phyloP scores from a whole-genome alignment of 1,284 basidiomycete genomes.

The Rhodotorula sp. region DNA sequence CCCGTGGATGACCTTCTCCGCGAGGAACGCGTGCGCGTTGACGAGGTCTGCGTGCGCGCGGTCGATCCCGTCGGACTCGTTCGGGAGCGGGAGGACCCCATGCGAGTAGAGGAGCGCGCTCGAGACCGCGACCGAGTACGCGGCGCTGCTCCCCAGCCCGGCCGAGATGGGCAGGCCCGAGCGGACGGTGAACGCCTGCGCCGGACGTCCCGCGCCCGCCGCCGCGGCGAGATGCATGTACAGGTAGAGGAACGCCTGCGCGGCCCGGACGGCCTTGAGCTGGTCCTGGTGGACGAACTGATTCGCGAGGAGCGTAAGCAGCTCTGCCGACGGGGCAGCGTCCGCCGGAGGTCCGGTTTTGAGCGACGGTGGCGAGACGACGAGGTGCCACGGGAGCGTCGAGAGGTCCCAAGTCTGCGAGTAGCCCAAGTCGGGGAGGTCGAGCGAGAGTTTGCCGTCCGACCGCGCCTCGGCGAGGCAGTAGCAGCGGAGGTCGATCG shows the following conservation, averaged over 20 bases:
- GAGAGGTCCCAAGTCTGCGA: slow-evolving; percentile 75
- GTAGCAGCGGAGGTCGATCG: slow-evolving; percentile 94
- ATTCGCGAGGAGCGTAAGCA: slow-evolving; percentile 58
- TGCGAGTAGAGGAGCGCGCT: slow-evolving; percentile 67
- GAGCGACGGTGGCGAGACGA: slow-evolving; percentile 30
- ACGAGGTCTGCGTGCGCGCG: slow-evolving; percentile 68
- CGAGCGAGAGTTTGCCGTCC: slow-evolving; percentile 74
- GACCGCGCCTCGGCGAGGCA: slow-evolving; percentile 73
- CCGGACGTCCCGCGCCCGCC: slow-evolving; percentile 58
- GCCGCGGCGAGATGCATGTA: slow-evolving; percentile 66
- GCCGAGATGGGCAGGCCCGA: slow-evolving; percentile 98
- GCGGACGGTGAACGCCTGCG: slow-evolving; percentile 78
- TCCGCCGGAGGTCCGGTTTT: slow-evolving; percentile 60
- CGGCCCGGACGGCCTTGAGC: slow-evolving; percentile 48
- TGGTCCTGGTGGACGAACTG: slow-evolving; percentile 26
- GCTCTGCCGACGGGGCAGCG: slow-evolving; percentile 62
- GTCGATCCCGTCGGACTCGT: slow-evolving; percentile 60
- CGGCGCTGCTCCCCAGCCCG: slow-evolving; percentile 94
- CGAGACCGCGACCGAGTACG: slow-evolving; percentile 85
- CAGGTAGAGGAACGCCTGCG: slow-evolving; percentile 86
- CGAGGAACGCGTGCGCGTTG: slow-evolving; percentile 91
- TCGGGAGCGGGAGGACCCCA: slow-evolving; percentile 60
- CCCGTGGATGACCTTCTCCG: slow-evolving; percentile 95
- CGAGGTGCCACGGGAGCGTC: slow-evolving; percentile 79
- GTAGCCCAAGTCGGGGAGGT: slow-evolving; percentile 80